A percentile compares a stretch with the other conserved stretches of the same genome.
Conservation (phyloP, 2,329 filamentous ascomycete species). For the Dothiorella sarmentorum region DNA sequence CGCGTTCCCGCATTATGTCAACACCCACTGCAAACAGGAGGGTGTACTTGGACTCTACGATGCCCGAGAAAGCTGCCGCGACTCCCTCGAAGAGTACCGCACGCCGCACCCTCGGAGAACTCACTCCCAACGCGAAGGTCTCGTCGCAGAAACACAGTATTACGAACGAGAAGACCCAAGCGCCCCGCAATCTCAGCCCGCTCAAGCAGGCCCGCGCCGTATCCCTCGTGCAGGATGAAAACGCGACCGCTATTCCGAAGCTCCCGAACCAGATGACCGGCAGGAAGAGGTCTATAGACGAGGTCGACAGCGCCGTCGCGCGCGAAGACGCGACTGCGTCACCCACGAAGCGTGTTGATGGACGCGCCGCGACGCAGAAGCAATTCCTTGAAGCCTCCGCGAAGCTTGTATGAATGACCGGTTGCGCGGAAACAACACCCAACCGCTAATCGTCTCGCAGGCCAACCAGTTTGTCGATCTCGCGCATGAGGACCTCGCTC, state of each 20-base stretch:
- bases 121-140: conserved; percentile 29
- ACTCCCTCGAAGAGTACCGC: conserved; percentile 30
- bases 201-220: conserved; percentile 33
- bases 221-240: conserved; percentile 30
- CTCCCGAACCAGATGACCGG: conserved; percentile 21
- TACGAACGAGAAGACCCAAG: conserved; percentile 28
- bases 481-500: conserved; percentile 27
- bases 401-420: not conserved
- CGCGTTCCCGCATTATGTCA: conserved; percentile 19
- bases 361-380: not conserved
- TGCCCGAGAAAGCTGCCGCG: conserved; percentile 20
- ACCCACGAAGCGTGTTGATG: conserved; percentile 6
- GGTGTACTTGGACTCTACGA: not conserved
- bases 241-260: conserved; percentile 19
- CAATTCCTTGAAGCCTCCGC: not conserved
- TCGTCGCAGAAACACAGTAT: conserved; percentile 24
- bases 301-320: conserved; percentile 30
- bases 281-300: conserved; percentile 35
- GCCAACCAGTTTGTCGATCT: conserved; percentile 21
- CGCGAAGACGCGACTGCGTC: conserved; percentile 21
- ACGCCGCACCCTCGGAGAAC: conserved; percentile 35
- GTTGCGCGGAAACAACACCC: not conserved
- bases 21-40: conserved; percentile 15
- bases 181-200: conserved; percentile 31
- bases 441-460: conserved; percentile 5